phyloP scores from a whole-genome alignment of 768 basidiomycete genomes.

The Xerocomellus chrysenteron region DNA sequence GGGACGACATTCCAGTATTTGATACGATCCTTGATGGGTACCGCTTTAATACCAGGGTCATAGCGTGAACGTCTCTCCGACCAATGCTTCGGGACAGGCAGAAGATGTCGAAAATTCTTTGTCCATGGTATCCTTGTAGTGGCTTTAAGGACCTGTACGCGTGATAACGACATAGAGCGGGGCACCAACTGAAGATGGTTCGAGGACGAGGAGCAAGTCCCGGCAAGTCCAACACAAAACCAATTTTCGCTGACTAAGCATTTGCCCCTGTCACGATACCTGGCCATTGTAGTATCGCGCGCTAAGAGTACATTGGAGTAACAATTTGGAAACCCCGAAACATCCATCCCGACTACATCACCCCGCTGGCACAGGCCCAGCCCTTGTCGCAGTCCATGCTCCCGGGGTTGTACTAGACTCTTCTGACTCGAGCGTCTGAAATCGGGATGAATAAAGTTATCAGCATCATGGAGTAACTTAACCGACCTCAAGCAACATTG shows the following conservation, averaged over 20 bases:
- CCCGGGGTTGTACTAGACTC: conserved; percentile 62
- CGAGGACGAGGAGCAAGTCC: background rate
- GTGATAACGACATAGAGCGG: conserved; percentile 30
- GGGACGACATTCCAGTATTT: conserved; percentile 88
- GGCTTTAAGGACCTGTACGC: conserved; percentile 43
- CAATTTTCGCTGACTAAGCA: conserved; percentile 22
- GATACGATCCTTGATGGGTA: conserved; percentile 65
- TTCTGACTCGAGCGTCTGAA: conserved; percentile 77
- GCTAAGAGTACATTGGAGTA: conserved; percentile 2
- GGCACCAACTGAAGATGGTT: background rate
- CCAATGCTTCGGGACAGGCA: conserved; percentile 58
- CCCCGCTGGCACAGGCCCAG: conserved; percentile 21
- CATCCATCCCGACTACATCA: conserved; percentile 10
- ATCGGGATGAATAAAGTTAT: conserved; percentile 2
- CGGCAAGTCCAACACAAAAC: background rate
- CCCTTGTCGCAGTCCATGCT: conserved; percentile 38
- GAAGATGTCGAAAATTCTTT: conserved; percentile 65
- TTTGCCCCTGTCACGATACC: conserved; percentile 2
- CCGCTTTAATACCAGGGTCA: conserved; percentile 49
- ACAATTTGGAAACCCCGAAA: background rate
- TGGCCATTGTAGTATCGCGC: background rate
- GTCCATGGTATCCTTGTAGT: conserved; percentile 56
- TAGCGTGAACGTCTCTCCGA: conserved; percentile 42
- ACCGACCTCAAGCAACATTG: conserved; percentile 79
- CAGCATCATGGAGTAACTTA: background rate